Conservation (phyloP, 139 green algal species). For the Trebouxia sp. region DNA sequence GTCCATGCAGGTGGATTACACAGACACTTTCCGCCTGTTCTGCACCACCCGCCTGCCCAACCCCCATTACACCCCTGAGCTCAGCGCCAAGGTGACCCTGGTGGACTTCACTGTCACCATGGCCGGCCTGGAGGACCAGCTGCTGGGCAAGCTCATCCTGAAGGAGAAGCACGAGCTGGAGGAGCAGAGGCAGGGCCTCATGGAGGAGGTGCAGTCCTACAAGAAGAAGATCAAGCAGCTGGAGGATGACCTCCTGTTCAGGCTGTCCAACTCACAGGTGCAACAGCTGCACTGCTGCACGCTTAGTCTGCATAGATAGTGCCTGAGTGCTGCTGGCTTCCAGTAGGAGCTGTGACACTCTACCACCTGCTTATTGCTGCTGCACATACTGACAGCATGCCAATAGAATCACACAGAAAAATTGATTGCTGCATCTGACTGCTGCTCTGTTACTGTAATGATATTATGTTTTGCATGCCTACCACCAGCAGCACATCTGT, state of each 20-base stretch:
- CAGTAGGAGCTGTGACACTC: too few relatives aligned
- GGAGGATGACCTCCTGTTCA: conserved; percentile 92
- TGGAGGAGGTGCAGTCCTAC: conserved; percentile 91
- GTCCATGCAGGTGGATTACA: conserved; percentile 92
- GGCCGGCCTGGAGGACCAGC: conserved; percentile 92
- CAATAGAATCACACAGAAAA: too few relatives aligned
- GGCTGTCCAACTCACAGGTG: conserved; percentile 73
- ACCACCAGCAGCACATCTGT: too few relatives aligned
- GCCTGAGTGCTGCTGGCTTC: too few relatives aligned
- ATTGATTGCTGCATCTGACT: too few relatives aligned
- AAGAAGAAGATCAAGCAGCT: conserved; percentile 94
- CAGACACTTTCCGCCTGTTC: conserved; percentile 86
- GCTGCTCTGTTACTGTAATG: too few relatives aligned
- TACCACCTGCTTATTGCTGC: too few relatives aligned
- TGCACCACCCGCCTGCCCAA: conserved; percentile 91
- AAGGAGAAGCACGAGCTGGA: conserved; percentile 96
- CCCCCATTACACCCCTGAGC: conserved; percentile 92
- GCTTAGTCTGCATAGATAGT: too few relatives aligned
- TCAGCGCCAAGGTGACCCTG: conserved; percentile 82
- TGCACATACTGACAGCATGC: too few relatives aligned
- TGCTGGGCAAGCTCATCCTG: conserved; percentile 92
- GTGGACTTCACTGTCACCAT: conserved; percentile 97
- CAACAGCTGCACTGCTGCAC: too few relatives aligned
- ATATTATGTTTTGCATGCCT: too few relatives aligned
- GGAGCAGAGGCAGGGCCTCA: conserved; percentile 85